A percentile compares a stretch with the other conserved stretches of the same genome.
phyloP scores from a whole-genome alignment of 257 asterid species.

The Rauvolfia tetraphylla region DNA sequence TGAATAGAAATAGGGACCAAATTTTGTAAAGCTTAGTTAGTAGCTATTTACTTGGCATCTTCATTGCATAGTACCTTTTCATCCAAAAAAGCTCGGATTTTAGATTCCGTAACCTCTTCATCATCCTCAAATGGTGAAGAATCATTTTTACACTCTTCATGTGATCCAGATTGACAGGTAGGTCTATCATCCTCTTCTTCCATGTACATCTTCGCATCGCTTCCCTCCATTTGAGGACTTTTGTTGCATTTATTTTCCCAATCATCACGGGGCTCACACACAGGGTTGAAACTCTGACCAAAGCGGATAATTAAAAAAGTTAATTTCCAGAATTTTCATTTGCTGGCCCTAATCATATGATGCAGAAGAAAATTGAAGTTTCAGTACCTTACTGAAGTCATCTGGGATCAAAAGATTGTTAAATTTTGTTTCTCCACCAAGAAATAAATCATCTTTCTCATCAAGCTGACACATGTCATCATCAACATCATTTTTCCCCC shows the following conservation, averaged over 20 bases:
- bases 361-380: not conserved
- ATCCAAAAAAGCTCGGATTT: conserved; percentile 35
- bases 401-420: conserved; percentile 11
- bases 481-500: conserved; percentile 16
- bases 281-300: conserved; percentile 34
- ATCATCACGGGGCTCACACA: conserved; percentile 30
- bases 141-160: conserved; percentile 17
- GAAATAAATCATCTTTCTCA: conserved; percentile 19
- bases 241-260: conserved; percentile 20
- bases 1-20: not conserved
- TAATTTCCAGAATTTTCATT: not conserved
- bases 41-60: conserved; percentile 1
- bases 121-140: conserved; percentile 37
- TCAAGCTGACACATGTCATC: conserved; percentile 35
- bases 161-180: conserved; percentile 14
- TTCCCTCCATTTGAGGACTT: conserved; percentile 15
- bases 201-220: conserved; percentile 9
- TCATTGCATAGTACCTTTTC: conserved; percentile 28
- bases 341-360: conserved; percentile 5
- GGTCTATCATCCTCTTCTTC: conserved; percentile 10
- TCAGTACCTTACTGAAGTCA: conserved; percentile 30
- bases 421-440: conserved; percentile 17
- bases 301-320: not conserved
- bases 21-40: not conserved
- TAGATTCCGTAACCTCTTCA: conserved; percentile 41